phyloP scores from a whole-genome alignment of 1,284 basidiomycete genomes.

The Malassezia japonica region DNA sequence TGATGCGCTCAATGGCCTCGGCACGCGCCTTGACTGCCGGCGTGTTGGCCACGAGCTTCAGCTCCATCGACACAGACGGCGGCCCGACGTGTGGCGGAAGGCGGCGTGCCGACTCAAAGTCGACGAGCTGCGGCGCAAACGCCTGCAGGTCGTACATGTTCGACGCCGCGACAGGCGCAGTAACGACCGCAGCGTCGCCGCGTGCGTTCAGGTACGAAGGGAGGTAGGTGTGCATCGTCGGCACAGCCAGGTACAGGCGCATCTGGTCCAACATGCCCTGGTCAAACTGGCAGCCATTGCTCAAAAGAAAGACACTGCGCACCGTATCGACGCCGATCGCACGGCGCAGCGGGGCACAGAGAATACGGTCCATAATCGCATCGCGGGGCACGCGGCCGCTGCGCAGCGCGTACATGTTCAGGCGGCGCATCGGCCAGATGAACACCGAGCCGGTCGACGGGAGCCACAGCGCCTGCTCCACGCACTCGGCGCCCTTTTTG shows the following conservation, averaged over 20 bases:
- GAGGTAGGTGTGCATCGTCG: constrained; percentile 37
- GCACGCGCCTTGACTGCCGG: constrained; percentile 15
- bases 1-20: constrained; percentile 20
- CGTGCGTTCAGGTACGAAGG: constrained; percentile 5
- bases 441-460: constrained; percentile 16
- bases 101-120: constrained; percentile 4
- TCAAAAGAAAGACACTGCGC: constrained; percentile 20
- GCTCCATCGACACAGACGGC: constrained; percentile 33
- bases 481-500: constrained; percentile 21
- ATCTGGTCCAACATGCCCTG: constrained; percentile 39
- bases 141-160: constrained; percentile 43
- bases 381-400: constrained; percentile 24
- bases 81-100: constrained; percentile 41
- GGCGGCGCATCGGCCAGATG: constrained; percentile 4
- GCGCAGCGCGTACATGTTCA: constrained; percentile 31
- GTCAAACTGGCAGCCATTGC: constrained; percentile 20
- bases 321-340: constrained; percentile 17
- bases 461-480: constrained; percentile 24
- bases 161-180: constrained; percentile 29
- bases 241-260: constrained; percentile 32
- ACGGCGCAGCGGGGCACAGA: constrained; percentile 20
- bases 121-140: constrained; percentile 29
- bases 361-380: constrained; percentile 23
- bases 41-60: constrained; percentile 34
- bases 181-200: constrained; percentile 1